Conservation (phyloP, 2,329 filamentous ascomycete genomes). For the Trichothecium roseum region DNA sequence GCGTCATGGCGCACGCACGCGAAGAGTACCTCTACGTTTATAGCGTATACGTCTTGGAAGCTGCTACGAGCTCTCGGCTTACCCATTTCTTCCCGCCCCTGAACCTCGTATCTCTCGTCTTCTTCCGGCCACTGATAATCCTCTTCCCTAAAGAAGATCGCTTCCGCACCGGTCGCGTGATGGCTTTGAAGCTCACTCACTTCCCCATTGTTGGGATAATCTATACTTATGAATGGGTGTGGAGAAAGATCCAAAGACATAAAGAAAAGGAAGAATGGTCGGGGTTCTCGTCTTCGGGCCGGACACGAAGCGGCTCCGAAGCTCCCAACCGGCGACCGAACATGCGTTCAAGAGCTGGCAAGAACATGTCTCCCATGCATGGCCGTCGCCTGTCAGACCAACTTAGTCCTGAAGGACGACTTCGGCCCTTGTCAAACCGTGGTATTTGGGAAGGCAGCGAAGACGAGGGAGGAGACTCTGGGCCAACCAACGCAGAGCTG, state of each 20-base stretch:
- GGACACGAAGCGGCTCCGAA: constrained; percentile 1
- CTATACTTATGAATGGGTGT: constrained; percentile 50
- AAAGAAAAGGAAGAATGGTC: constrained; percentile 12
- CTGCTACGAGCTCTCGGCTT: constrained; percentile 56
- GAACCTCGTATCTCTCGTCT: constrained; percentile 62
- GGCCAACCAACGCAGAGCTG: constrained; percentile 3
- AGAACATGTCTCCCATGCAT: too few species aligned
- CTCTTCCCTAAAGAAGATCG: constrained; percentile 52
- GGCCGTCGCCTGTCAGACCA: too few species aligned
- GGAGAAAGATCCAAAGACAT: constrained; percentile 25
- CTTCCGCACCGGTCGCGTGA: constrained; percentile 51
- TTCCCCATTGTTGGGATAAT: constrained; percentile 61
- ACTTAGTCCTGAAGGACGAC: too few species aligned
- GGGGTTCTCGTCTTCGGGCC: constrained; percentile 1
- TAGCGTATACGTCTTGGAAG: constrained; percentile 53
- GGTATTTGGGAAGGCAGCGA: too few species aligned
- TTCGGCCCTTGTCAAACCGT: too few species aligned
- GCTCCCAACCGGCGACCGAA: background rate
- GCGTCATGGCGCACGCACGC: constrained; percentile 50
- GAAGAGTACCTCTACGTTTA: constrained; percentile 76
- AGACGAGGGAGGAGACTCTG: background rate
- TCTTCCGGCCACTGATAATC: constrained; percentile 62
- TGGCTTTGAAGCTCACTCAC: constrained; percentile 51
- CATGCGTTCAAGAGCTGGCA: too few species aligned
- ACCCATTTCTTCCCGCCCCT: constrained; percentile 63